Percentiles rank a stretch among this genome's conserved stretches.
These are phyloP conservation scores for Emmonsiellopsis sp. DNA, from an alignment of 2,329 filamentous ascomycete genomes.

Conservation along the genomic window DNA sequence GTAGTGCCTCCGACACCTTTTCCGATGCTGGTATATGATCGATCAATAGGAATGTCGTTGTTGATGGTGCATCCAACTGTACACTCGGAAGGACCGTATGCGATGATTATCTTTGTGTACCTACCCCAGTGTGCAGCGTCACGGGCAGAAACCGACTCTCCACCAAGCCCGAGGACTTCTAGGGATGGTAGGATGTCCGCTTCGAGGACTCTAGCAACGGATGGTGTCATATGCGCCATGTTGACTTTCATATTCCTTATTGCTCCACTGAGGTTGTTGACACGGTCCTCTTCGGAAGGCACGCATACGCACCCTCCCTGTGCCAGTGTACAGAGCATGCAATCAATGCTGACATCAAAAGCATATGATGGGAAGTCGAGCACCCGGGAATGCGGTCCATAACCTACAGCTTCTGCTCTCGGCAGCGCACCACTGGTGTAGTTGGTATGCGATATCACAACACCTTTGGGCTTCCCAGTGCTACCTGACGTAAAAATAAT, in stretches of 20 bases:
- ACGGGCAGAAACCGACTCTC: slow-evolving; percentile 34
- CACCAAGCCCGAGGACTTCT: slow-evolving; percentile 32
- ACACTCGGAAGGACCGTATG: slow-evolving; percentile 35
- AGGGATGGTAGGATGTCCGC: slow-evolving; percentile 34
- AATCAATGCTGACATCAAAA: slow-evolving; percentile 45
- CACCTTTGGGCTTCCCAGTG: slow-evolving; percentile 47
- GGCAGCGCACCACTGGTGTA: slow-evolving; percentile 48
- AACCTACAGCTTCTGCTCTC: slow-evolving; percentile 44
- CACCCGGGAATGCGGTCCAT: slow-evolving; percentile 43
- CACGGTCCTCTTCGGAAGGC: slow-evolving; percentile 40
- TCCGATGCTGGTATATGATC: slow-evolving; percentile 31
- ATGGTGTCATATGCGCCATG: slow-evolving; percentile 50
- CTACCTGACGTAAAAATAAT: slow-evolving; percentile 52
- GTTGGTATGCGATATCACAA: slow-evolving; percentile 52
- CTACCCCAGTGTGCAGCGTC: slow-evolving; percentile 34
- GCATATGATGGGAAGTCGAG: slow-evolving; percentile 50
- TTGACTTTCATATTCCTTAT: slow-evolving; percentile 44
- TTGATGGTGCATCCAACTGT: slow-evolving; percentile 33
- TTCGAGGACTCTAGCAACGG: slow-evolving; percentile 42
- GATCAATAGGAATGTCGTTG: slow-evolving; percentile 22
- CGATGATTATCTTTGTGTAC: slow-evolving; percentile 36
- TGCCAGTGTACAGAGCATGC: slow-evolving; percentile 46
- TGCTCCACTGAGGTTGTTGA: slow-evolving; percentile 40
- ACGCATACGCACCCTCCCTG: slow-evolving; percentile 53
- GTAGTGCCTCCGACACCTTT: slow-evolving; percentile 25